phyloP scores from a whole-genome alignment of 352 stramenopile species.

The Phytophthora pini region DNA sequence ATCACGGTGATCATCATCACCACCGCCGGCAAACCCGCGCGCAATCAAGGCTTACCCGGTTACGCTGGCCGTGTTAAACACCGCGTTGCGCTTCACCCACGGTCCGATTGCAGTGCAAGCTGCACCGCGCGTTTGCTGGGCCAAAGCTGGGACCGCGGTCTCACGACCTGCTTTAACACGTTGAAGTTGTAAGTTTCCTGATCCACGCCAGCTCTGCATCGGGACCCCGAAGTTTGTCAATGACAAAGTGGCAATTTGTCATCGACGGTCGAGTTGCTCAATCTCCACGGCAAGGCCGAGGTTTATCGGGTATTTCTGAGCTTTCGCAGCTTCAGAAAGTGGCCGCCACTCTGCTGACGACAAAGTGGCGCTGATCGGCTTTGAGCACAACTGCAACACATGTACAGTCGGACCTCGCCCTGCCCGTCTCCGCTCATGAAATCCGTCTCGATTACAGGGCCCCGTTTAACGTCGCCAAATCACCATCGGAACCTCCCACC shows the following conservation, averaged over 20 bases:
- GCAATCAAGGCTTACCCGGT: neutral
- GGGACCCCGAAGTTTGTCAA: too few species aligned
- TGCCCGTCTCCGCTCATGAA: conserved; percentile 17
- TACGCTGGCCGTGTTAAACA: conserved; percentile 12
- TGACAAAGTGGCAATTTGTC: too few species aligned
- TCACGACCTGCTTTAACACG: conserved; percentile 20
- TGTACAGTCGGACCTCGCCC: too few species aligned
- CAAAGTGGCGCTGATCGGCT: conserved; percentile 2
- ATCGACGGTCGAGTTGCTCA: too few species aligned
- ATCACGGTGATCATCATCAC: too few species aligned
- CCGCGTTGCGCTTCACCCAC: conserved; percentile 2
- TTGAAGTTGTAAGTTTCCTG: conserved; percentile 18
- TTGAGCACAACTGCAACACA: conserved; percentile 9
- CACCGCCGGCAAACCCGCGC: neutral
- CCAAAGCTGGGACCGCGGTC: conserved; percentile 3
- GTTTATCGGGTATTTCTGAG: conserved; percentile 3
- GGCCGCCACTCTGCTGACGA: neutral
- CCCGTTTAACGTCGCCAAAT: conserved; percentile 23
- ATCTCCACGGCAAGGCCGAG: too few species aligned
- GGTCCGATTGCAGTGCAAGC: too few species aligned
- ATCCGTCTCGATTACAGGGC: conserved; percentile 16
- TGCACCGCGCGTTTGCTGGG: neutral
- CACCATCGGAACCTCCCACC: conserved; percentile 20
- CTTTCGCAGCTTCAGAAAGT: conserved; percentile 18
- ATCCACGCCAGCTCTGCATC: conserved; percentile 1